These are phyloP conservation scores for Fusarium humuli DNA, from an alignment of 2,329 filamentous ascomycete genomes.

Conservation along the genomic window DNA sequence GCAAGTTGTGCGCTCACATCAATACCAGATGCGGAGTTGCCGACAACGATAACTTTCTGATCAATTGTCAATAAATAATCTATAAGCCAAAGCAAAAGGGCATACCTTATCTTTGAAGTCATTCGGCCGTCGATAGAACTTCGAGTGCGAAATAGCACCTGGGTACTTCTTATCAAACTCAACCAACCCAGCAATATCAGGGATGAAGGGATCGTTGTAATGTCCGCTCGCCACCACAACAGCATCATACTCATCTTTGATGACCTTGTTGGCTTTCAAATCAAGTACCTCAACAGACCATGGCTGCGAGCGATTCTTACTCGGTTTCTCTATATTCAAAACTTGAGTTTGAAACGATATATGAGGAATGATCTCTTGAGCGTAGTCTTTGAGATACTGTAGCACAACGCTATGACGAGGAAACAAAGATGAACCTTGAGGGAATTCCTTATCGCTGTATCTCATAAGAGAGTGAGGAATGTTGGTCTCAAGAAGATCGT, in stretches of 20 bases:
- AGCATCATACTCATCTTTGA: constrained; percentile 65
- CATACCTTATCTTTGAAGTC: constrained; percentile 50
- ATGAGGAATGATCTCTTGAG: constrained; percentile 66
- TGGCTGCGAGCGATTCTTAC: constrained; percentile 6
- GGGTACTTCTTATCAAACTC: constrained; percentile 64
- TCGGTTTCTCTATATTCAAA: constrained; percentile 53
- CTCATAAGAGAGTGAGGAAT: constrained; percentile 79
- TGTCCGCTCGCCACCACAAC: constrained; percentile 72
- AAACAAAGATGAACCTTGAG: constrained; percentile 70
- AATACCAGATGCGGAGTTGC: constrained; percentile 77
- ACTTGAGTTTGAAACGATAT: constrained; percentile 74
- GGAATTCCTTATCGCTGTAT: constrained; percentile 72
- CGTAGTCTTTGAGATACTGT: constrained; percentile 74
- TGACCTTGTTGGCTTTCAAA: constrained; percentile 42
- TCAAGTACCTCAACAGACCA: constrained; percentile 60
- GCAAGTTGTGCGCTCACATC: constrained; percentile 77
- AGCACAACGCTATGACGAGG: constrained; percentile 73
- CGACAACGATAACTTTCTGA: constrained; percentile 75
- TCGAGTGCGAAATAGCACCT: constrained; percentile 70
- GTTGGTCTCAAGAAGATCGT: constrained; percentile 79
- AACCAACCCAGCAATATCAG: constrained; percentile 65
- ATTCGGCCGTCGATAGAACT: constrained; percentile 68
- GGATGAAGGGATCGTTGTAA: constrained; percentile 70
- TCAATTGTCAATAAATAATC: constrained; percentile 34
- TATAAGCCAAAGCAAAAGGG: too few relatives aligned